phyloP scores from a whole-genome alignment of 768 basidiomycete genomes.

The Lentinula sp. region DNA sequence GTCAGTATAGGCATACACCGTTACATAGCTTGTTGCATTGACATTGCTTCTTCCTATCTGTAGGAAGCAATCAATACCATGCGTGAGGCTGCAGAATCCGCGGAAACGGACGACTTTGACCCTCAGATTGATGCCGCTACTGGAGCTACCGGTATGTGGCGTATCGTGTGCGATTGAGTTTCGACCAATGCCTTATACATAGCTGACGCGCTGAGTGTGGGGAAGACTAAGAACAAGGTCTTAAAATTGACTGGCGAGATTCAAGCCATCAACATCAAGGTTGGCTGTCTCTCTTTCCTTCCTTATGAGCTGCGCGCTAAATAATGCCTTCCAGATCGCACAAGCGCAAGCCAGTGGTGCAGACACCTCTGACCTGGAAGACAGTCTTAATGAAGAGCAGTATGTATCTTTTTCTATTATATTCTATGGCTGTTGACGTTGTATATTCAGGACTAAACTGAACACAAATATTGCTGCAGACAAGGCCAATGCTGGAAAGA shows the following conservation, averaged over 20 bases:
- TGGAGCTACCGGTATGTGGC: conserved; percentile 16
- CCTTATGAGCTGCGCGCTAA: not conserved
- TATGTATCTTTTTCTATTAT: conserved; percentile 2
- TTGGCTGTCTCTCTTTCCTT: conserved; percentile 2
- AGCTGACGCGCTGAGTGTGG: conserved; percentile 28
- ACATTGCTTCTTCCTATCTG: not conserved
- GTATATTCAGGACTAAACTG: conserved; percentile 22
- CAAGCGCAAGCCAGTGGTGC: conserved; percentile 25
- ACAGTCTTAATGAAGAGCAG: conserved; percentile 21
- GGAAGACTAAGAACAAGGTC: conserved; percentile 41
- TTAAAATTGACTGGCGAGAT: conserved; percentile 32
- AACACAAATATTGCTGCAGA: conserved; percentile 29
- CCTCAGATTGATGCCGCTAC: conserved; percentile 27
- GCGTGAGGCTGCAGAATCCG: conserved; percentile 30
- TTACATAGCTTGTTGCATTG: not conserved
- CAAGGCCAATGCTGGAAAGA: conserved; percentile 19
- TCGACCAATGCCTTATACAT: not conserved
- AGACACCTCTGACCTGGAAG: conserved; percentile 21
- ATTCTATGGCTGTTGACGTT: not conserved
- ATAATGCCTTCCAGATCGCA: conserved; percentile 19
- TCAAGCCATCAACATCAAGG: conserved; percentile 28
- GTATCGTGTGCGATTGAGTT: not conserved
- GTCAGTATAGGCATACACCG: not conserved
- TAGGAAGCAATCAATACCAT: conserved; percentile 17
- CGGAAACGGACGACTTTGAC: conserved; percentile 30